Percentiles rank a stretch among this genome's conserved stretches.
Evolutionary conservation across 306 rosid genomes (phyloP).

Genomic region (Trifolium repens): DNA sequence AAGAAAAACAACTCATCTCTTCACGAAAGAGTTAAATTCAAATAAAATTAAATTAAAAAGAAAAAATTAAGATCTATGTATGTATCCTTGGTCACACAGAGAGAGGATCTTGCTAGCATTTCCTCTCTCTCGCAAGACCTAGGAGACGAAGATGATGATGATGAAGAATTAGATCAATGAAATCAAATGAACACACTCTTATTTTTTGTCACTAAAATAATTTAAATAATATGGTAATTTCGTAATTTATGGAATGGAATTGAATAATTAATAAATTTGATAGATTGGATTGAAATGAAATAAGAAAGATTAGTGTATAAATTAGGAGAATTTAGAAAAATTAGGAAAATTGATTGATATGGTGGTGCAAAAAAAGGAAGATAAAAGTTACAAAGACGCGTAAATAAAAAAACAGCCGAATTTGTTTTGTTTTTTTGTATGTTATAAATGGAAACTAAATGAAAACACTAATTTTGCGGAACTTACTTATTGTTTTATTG

Average conservation of each 20-base stretch:
- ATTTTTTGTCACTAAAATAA: neutral
- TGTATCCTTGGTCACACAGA: neutral
- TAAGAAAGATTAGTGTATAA: neutral
- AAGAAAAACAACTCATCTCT: slow-evolving; percentile 53
- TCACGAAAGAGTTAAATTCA: neutral
- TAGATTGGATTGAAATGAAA: neutral
- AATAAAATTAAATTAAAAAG: neutral
- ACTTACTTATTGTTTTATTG: neutral
- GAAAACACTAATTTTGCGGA: slow-evolving; percentile 50
- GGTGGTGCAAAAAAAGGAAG: neutral
- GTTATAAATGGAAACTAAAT: neutral
- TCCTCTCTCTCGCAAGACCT: slow-evolving; percentile 13
- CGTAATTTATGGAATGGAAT: neutral
- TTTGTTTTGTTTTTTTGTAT: slow-evolving; percentile 8
- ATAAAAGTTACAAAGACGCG: slow-evolving; percentile 37
- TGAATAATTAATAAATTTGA: neutral
- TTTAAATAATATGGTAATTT: neutral
- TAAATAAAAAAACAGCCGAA: slow-evolving; percentile 19
- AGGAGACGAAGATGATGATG: neutral
- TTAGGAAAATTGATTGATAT: neutral
- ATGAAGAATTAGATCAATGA: slow-evolving; percentile 2
- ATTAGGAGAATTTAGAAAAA: neutral
- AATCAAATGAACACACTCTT: neutral
- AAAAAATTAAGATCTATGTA: slow-evolving; percentile 7
- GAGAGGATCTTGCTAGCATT: slow-evolving; percentile 3